Evolutionary conservation across 2,329 filamentous ascomycete species (phyloP), one percentile per base, ranked within the genome.

Genomic region (Rhynchosporium graminicola): DNA sequence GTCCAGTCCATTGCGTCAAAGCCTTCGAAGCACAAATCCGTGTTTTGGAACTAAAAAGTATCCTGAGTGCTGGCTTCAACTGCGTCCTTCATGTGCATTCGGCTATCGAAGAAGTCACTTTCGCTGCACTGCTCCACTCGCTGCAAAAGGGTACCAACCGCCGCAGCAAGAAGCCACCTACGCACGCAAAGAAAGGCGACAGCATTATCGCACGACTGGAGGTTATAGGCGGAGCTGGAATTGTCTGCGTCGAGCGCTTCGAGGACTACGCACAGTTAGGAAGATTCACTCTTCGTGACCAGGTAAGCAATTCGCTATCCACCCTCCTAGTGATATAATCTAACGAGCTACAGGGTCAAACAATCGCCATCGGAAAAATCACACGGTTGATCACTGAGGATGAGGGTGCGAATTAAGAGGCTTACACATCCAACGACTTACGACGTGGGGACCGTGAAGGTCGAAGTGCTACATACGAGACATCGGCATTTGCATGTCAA

Each of bases 311-410:
- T 56, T 67, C 63, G 29, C 73, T 72, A 36, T 67, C 73, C 31
- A 59, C 20, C 73, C 31, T 59, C 20, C 20, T 46, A 46, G 3
- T 31, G 28, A 47, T 12, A 28, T 12, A 51, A 62, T 55, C 63
- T 73, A 65, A 72, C 58, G 43, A 48, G 67, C 57, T 74, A 60
- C 74, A 98, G 88, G 95, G 95, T 72, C 94, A 98, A 90, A 99
- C 95, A 0, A 97, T 99, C 80, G 95, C 95, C 61, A 99, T 99
- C 80, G 95, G 95, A 74, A 99, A 99, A 85, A 96, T 99, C 76
- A 97, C 92, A 64, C 97, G 93, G 83, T 84, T 99, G 65, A 86
- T 90, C 70, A 80, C 82, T 4, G 65, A 69, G 13, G 70, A 69
- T 42, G 52, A 60, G 43, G 36, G 56, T 20, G 28, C 55, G 55